Evolutionary conservation across 768 basidiomycete genomes (phyloP), one percentile per base, ranked within the genome.

Genomic region (Tulasnella sp.): DNA sequence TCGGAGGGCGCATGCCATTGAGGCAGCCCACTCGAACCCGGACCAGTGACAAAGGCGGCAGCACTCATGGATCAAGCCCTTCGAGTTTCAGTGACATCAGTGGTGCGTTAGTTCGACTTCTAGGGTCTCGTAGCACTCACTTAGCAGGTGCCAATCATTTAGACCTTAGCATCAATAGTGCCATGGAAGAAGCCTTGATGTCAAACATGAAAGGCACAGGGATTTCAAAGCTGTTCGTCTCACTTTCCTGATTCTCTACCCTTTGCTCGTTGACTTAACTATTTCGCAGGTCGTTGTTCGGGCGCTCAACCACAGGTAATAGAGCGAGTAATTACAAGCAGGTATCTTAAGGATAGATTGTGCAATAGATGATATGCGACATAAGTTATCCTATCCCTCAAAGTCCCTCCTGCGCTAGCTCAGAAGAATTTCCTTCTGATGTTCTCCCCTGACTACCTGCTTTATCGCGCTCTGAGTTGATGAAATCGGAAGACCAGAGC

Each of bases 71-170:
- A 3, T 95, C 94, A 34, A 91, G 92, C 64, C 90, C 94, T 0
- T 95, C 94, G 9, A 91, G 95, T 85, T 95, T 96, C 83, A 96
- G 94, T 83, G 95, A 96, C 84, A 84, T 96, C 69, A 96, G 95
- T 83, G 94, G 95, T 94, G 83, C 22, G 37, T 37, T 18, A 72
- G 12, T 22, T 37, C 50, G 24, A 12, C 18, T 78, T 3, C 31
- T 31, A 18, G 64, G 64, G 28, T 31, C 18, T 37, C 14, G 54
- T 12, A 54, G 14, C 24, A 31, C 22, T 76, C 22, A 77, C 48
- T 58, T 75, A 75, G 22, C 64, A 80, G 20, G 75, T 0, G 34
- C 12, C 31, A 16, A 34, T 42, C 50, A 37, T 22, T 20, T 82
- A 93, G 93, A 94, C 83, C 89, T 91, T 16, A 94, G 93, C 84